Base-by-base conservation (phyloP, 2,329 filamentous ascomycete species). In the Monilinia aucupariae region DNA sequence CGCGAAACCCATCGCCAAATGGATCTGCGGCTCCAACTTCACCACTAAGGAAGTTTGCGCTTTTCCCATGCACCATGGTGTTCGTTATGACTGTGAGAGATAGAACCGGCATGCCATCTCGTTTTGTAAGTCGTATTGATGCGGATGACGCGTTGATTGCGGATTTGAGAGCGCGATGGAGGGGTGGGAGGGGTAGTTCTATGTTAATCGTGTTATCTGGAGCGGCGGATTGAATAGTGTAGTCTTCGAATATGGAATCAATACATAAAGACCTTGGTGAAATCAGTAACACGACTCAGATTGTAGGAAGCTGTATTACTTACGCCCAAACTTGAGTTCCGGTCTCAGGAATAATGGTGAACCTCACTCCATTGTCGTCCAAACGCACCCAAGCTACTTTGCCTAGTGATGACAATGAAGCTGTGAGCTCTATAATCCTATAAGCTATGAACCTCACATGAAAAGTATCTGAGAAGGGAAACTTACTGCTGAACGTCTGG, bases 241-340 rank as follows among this genome's bases (percentile, higher is more conserved):
- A 96, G 68, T 82, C 80, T 73, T 92, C 83, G 75, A 99, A 97
- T 71, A 99, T 91, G 69, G 91, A 87, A 73, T 96, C 90, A 82
- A 90, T 83, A 30, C 79, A 77, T 32, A 87, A 77, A 52, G 82
- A 83, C 49, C 83, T 85, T 20, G 9, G 10, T 25, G 10, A 20
- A 1, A 22, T 56, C 39, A 56, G 66, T 4, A 48, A 4, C 34
- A 2, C 20, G 4, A 17, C 62, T 41, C 79, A 75, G 64, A 78
- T 75, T 27, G 12, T n/a, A 32, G 3, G 30, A 4, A 13, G 3
- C 62, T n/a, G 37, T 20, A 17, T 39, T 22, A 85, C 87, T 74
- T 81, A 92, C 81, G 92, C 91, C 94, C 94, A 99, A 61, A 97
- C 93, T 80, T 97, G 93, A 10, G 91, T 96, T 65, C 94, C 93